Conservation (phyloP, 257 asterid genomes). For the Forsythia viridissima region DNA sequence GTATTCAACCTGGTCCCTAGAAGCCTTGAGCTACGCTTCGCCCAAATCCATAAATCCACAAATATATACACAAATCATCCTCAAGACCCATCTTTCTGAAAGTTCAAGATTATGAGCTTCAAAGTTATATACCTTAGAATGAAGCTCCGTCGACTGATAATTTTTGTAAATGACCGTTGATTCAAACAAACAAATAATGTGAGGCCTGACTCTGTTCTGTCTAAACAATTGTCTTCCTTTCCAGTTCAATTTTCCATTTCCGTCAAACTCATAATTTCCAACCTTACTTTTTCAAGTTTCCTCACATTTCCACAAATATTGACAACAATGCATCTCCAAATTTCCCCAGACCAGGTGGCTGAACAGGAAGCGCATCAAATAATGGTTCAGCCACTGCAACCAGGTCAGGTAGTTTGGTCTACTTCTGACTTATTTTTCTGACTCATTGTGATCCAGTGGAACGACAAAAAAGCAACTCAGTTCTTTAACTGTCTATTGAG, state of each 20-base stretch:
- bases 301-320: neutral
- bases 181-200: slow-evolving; percentile 11
- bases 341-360: neutral
- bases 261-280: neutral
- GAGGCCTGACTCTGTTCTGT: slow-evolving; percentile 9
- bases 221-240: neutral
- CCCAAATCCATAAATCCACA: neutral
- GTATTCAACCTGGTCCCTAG: neutral
- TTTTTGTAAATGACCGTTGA: too few species aligned
- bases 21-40: neutral
- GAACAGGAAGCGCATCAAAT: neutral
- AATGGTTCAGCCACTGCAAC: slow-evolving; percentile 3
- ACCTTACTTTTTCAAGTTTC: neutral
- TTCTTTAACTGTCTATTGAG: neutral
- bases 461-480: neutral
- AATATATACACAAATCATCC: neutral
- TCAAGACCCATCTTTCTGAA: neutral
- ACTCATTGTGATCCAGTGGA: neutral
- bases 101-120: neutral
- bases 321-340: neutral
- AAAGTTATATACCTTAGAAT: neutral
- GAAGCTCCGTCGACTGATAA: too few species aligned
- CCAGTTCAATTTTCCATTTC: neutral
- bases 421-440: neutral
- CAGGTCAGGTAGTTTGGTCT: neutral